These are phyloP conservation scores for Sporothrix inflata DNA, from an alignment of 2,329 filamentous ascomycete species.

Conservation along the genomic window DNA sequence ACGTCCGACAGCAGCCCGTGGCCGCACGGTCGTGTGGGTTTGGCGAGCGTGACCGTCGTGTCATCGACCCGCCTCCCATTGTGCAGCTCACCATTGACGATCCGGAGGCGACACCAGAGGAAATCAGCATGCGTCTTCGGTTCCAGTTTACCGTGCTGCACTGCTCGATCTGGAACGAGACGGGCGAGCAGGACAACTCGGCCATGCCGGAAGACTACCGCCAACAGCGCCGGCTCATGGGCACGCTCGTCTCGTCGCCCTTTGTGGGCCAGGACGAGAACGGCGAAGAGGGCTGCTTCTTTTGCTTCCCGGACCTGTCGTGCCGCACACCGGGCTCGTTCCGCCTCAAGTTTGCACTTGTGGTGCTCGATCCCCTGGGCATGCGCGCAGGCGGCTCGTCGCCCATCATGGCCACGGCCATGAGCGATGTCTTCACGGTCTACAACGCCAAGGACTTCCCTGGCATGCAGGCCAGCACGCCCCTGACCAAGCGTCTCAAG, in stretches of 20 bases:
- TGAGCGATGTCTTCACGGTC: slow-evolving; percentile 75
- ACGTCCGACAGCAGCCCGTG: slow-evolving; percentile 75
- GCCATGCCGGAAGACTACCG: slow-evolving; percentile 72
- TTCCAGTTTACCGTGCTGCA: slow-evolving; percentile 73
- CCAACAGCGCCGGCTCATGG: slow-evolving; percentile 77
- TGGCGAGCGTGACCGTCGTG: slow-evolving; percentile 77
- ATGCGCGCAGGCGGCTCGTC: slow-evolving; percentile 58
- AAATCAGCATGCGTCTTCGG: slow-evolving; percentile 55
- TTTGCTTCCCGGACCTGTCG: slow-evolving; percentile 81
- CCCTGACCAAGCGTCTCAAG: slow-evolving; percentile 72
- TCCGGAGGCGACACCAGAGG: slow-evolving; percentile 56
- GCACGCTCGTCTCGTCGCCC: slow-evolving; percentile 74
- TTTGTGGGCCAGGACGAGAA: slow-evolving; percentile 77
- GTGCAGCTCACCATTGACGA: slow-evolving; percentile 71
- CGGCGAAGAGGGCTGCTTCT: slow-evolving; percentile 76
- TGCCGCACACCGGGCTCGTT: slow-evolving; percentile 78
- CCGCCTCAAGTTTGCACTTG: slow-evolving; percentile 72
- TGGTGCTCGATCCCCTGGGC: slow-evolving; percentile 67
- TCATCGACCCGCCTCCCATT: slow-evolving; percentile 83
- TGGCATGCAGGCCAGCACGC: slow-evolving; percentile 78
- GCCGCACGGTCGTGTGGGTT: slow-evolving; percentile 82
- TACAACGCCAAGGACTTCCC: slow-evolving; percentile 86
- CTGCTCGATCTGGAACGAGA: slow-evolving; percentile 74
- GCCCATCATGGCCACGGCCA: slow-evolving; percentile 54
- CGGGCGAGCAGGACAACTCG: slow-evolving; percentile 68